Evolutionary conservation across 805 yeast species (phyloP).

Genomic region (Starmerella stellata): DNA sequence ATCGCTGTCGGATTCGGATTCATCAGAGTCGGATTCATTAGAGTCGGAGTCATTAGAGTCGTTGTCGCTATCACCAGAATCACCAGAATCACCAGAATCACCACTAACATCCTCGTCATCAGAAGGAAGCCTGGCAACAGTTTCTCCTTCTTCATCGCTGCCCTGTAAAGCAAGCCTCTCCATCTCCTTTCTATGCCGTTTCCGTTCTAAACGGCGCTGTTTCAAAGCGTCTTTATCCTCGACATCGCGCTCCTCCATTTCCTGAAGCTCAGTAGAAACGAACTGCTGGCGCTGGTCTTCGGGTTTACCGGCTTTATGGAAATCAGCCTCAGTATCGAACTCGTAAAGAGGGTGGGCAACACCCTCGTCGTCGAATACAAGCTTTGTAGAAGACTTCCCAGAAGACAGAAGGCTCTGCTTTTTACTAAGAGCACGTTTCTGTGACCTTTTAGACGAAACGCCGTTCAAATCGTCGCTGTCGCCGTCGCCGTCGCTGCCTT

Average conservation of each 20-base stretch:
- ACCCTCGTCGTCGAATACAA: constrained; percentile 89
- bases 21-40: constrained; percentile 23
- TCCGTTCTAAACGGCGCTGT: constrained; percentile 69
- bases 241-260: constrained; percentile 53
- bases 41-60: constrained; percentile 4
- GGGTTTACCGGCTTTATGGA: constrained; percentile 53
- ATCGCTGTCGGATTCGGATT: constrained; percentile 8
- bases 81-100: background rate
- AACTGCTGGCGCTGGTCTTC: constrained; percentile 47
- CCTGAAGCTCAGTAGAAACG: constrained; percentile 44
- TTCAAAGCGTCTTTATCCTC: constrained; percentile 63
- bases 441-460: constrained; percentile 67
- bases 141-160: constrained; percentile 20
- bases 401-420: constrained; percentile 37
- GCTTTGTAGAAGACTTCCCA: constrained; percentile 54
- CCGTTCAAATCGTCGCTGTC: constrained; percentile 28
- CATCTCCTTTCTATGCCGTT: constrained; percentile 66
- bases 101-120: constrained; percentile 2
- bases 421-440: constrained; percentile 72
- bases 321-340: constrained; percentile 75
- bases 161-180: constrained; percentile 36
- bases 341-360: constrained; percentile 80
- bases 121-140: constrained; percentile 11
- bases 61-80: background rate
- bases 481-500: background rate